These are phyloP conservation scores for Alternaria consortialis DNA, from an alignment of 2,329 filamentous ascomycete genomes.

Conservation along the genomic window DNA sequence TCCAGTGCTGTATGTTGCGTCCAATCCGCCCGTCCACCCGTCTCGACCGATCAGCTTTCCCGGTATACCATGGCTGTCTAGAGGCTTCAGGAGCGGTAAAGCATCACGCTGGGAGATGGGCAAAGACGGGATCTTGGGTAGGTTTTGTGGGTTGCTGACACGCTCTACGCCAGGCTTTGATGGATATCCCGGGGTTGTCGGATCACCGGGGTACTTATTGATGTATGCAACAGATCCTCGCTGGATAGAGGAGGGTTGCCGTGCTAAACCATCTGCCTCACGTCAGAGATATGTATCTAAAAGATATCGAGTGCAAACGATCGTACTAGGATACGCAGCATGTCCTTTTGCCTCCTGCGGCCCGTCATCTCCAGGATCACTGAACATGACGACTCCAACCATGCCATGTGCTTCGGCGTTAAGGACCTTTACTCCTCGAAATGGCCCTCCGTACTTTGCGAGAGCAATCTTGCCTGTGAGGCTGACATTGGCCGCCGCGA, in stretches of 20 bases:
- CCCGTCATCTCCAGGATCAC: conserved; percentile 57
- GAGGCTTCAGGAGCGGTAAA: conserved; percentile 77
- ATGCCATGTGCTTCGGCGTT: conserved; percentile 57
- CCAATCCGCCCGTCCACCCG: conserved; percentile 47
- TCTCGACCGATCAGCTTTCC: conserved; percentile 50
- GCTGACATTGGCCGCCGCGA: conserved; percentile 52
- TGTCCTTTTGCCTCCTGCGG: conserved; percentile 52
- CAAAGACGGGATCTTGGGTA: conserved; percentile 74
- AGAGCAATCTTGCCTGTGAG: conserved; percentile 60
- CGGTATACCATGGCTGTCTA: conserved; percentile 81
- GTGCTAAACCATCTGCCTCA: conserved; percentile 56
- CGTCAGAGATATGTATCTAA: conserved; percentile 18
- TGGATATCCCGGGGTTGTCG: conserved; percentile 69
- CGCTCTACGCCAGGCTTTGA: conserved; percentile 80
- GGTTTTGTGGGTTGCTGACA: conserved; percentile 68
- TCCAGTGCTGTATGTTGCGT: conserved; percentile 46
- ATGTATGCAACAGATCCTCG: conserved; percentile 67
- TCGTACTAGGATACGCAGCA: conserved; percentile 47
- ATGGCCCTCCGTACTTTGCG: conserved; percentile 56
- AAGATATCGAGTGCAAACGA: no score
- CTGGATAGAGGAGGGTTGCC: conserved; percentile 58
- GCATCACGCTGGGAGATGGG: conserved; percentile 86
- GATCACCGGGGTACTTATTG: conserved; percentile 59
- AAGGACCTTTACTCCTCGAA: conserved; percentile 60
- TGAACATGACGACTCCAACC: conserved; percentile 56